Base-by-base conservation (phyloP, 805 yeast genomes). In the Cyberlindnera japonica region DNA sequence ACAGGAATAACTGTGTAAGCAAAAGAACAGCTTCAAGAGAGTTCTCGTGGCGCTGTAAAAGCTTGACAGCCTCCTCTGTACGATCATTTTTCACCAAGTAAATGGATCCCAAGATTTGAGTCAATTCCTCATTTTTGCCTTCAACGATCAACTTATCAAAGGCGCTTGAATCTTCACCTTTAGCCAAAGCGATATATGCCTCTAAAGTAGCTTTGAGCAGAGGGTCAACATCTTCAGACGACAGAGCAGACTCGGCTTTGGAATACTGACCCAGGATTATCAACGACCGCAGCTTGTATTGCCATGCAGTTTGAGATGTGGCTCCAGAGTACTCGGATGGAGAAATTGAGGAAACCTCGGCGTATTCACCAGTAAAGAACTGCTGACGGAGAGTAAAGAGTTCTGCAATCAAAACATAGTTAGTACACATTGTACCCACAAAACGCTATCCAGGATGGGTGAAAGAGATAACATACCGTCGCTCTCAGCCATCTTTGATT, bases 321-420 rank as follows among this genome's bases (percentile, higher is more conserved):
- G 58, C 47, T 53, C 71, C 58, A 16, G 69, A 59, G 47, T 67
- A 70, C 37, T 64, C 72, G 6, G 62, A 67, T 24, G 66, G 41
- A 3, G 30, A 23, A 38, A 70, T 67, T 6, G 64, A 55, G 33
- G 64, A 51, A 3, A 74, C 76, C 50, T 70, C 66, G 11, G 63
- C 54, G 55, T 69, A 75, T 51, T 77, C 79, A 36, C 80, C 78
- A 11, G 83, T 74, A 59, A 73, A 80, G 62, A 77, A 81, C 43
- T 74, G 75, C 53, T 77, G 81, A 49, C 77, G 71, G 19, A 80
- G 59, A 14, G 68, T 69, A 59, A 70, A 80, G 26, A 75, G 66
- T 51, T 78, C 83, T 31, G 40, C 22, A 12, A 13, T 5, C 16
- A 13, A 49, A 36, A n/a, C n/a, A n/a, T 15, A 37, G 50, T 11